Evolutionary conservation across 2,329 filamentous ascomycete genomes (phyloP).

Genomic region (Thelonectria blattea): DNA sequence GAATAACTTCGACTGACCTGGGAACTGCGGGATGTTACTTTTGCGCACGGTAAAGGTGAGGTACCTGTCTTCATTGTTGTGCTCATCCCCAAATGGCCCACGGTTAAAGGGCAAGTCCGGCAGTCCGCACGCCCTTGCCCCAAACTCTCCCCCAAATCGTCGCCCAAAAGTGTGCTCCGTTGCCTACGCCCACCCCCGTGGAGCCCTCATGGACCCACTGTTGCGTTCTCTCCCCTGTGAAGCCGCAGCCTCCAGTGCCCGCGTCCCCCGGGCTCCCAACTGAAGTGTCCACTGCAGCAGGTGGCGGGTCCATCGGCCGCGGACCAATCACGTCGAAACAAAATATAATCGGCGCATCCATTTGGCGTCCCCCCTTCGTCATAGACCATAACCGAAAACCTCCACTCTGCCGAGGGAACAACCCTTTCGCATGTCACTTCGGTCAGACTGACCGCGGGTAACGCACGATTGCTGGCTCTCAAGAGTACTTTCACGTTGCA

Average conservation of each 20-base stretch:
- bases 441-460: constrained; percentile 18
- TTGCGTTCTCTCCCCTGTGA: constrained; percentile 17
- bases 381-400: constrained; percentile 40
- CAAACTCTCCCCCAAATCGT: background rate
- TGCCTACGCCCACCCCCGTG: constrained; percentile 12
- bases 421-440: constrained; percentile 19
- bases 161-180: background rate
- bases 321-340: constrained; percentile 26
- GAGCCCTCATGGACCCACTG: constrained; percentile 19
- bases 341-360: constrained; percentile 40
- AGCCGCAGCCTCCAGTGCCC: constrained; percentile 9
- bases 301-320: constrained; percentile 1
- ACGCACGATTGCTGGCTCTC: constrained; percentile 5
- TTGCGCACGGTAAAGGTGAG: constrained; percentile 25
- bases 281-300: constrained; percentile 15
- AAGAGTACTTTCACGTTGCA: constrained; percentile 9
- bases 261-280: constrained; percentile 20
- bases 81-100: constrained; percentile 16
- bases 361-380: constrained; percentile 40
- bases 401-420: constrained; percentile 40
- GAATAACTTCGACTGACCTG: constrained; percentile 16
- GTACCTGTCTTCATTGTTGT: constrained; percentile 25
- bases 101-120: constrained; percentile 5
- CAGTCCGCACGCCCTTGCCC: constrained; percentile 4
- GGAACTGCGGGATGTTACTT: constrained; percentile 16